Evolutionary conservation across 2,329 filamentous ascomycete genomes (phyloP).

Genomic region (Penicillium hesseltinei): DNA sequence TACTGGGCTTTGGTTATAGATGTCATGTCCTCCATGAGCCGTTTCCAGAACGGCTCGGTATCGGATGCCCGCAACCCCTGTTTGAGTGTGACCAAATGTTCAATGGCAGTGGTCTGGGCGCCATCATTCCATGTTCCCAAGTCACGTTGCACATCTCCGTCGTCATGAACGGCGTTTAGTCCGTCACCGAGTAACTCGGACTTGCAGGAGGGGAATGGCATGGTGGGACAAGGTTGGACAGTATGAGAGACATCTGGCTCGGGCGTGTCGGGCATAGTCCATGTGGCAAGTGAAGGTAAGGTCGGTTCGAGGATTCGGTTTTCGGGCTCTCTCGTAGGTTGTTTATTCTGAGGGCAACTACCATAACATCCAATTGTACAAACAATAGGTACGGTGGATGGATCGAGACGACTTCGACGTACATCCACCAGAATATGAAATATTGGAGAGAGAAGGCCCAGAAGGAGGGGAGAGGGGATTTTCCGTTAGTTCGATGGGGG

Average conservation of each 20-base stretch:
- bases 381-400: not conserved
- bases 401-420: constrained; percentile 5
- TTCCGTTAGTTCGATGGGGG: constrained; percentile 26
- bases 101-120: constrained; percentile 60
- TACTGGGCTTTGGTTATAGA: constrained; percentile 64
- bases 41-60: constrained; percentile 62
- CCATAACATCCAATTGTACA: constrained; percentile 10
- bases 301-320: constrained; percentile 10
- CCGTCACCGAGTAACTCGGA: constrained; percentile 28
- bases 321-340: not conserved
- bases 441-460: constrained; percentile 4
- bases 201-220: constrained; percentile 33
- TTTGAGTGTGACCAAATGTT: constrained; percentile 61
- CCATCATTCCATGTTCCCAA: constrained; percentile 39
- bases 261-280: constrained; percentile 36
- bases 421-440: constrained; percentile 5
- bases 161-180: constrained; percentile 19
- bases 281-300: constrained; percentile 22
- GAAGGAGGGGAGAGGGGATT: constrained; percentile 26
- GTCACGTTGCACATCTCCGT: constrained; percentile 26
- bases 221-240: constrained; percentile 24
- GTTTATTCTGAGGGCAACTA: constrained; percentile 3
- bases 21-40: constrained; percentile 63
- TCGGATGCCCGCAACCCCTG: constrained; percentile 52
- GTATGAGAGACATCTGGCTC: constrained; percentile 33